Conservation (phyloP, 2,329 filamentous ascomycete species). For the Alternaria ethzedia region DNA sequence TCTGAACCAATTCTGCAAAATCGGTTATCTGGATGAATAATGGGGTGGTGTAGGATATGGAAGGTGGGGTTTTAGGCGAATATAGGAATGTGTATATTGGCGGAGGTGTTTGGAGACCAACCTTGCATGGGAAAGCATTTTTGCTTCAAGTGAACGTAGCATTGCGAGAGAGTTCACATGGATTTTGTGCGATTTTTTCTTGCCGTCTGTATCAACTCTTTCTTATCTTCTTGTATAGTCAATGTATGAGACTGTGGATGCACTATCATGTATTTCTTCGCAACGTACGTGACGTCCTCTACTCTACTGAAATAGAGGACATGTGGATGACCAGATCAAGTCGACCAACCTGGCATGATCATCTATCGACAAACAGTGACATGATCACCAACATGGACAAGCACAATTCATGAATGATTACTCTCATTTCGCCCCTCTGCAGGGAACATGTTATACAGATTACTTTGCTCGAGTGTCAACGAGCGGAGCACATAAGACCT, state of each 20-base stretch:
- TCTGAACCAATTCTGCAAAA: slow-evolving; percentile 50
- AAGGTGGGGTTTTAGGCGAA: not conserved
- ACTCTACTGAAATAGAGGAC: not conserved
- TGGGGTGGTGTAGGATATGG: not conserved
- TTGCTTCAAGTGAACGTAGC: not conserved
- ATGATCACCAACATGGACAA: not conserved
- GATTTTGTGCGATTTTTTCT: not conserved
- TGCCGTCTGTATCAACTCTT: not conserved
- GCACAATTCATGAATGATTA: not conserved
- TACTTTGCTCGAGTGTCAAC: not conserved
- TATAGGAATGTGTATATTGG: slow-evolving; percentile 2
- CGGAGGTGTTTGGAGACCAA: not conserved
- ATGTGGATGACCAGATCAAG: not conserved
- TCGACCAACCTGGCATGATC: not conserved
- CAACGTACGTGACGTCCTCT: not conserved
- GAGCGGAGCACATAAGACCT: not conserved
- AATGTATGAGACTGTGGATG: not conserved
- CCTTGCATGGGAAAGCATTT: not conserved
- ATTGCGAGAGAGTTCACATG: slow-evolving; percentile 1
- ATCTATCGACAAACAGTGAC: not conserved
- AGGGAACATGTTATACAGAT: not conserved
- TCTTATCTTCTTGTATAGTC: not conserved
- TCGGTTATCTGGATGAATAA: slow-evolving; percentile 46
- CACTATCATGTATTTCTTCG: not conserved
- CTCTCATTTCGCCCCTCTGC: not conserved